phyloP scores from a whole-genome alignment of 2,329 filamentous ascomycete genomes.

The Colletotrichum salicis region DNA sequence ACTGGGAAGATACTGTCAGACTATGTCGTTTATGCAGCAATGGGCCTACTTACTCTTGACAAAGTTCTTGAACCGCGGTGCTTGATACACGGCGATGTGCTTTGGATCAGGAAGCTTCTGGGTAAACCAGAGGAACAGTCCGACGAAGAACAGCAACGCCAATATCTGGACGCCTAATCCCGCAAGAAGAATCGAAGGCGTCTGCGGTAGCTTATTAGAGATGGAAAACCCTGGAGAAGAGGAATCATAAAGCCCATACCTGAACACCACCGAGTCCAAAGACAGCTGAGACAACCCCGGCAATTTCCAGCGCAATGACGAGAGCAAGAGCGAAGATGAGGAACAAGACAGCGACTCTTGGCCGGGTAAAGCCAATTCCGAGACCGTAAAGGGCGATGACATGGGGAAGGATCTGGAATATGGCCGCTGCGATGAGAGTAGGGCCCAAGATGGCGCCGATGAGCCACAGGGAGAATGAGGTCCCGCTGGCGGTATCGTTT shows the following conservation, averaged over 20 bases:
- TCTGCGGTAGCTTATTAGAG: constrained; percentile 39
- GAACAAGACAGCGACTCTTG: constrained; percentile 46
- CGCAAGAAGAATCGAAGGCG: constrained; percentile 52
- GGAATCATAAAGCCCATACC: not conserved
- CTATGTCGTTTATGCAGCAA: too few relatives aligned
- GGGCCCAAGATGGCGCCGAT: constrained; percentile 60
- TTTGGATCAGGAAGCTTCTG: constrained; percentile 52
- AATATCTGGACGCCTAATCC: constrained; percentile 57
- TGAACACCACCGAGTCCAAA: constrained; percentile 42
- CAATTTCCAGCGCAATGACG: constrained; percentile 45
- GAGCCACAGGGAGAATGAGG: constrained; percentile 56
- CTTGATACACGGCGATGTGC: constrained; percentile 53
- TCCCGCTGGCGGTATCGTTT: constrained; percentile 44
- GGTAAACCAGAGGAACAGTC: constrained; percentile 53
- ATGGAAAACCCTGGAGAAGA: not conserved
- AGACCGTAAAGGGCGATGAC: constrained; percentile 59
- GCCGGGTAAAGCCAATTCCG: constrained; percentile 49
- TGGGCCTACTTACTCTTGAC: constrained; percentile 52
- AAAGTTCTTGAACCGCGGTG: constrained; percentile 54
- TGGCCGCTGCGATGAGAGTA: constrained; percentile 54
- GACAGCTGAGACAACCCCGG: constrained; percentile 46
- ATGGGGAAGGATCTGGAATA: constrained; percentile 58
- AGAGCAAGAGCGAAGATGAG: constrained; percentile 47
- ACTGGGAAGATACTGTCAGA: constrained; percentile 41
- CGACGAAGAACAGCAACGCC: constrained; percentile 52